phyloP scores from a whole-genome alignment of 2,329 filamentous ascomycete species.

The Endoconidiophora laricicola region DNA sequence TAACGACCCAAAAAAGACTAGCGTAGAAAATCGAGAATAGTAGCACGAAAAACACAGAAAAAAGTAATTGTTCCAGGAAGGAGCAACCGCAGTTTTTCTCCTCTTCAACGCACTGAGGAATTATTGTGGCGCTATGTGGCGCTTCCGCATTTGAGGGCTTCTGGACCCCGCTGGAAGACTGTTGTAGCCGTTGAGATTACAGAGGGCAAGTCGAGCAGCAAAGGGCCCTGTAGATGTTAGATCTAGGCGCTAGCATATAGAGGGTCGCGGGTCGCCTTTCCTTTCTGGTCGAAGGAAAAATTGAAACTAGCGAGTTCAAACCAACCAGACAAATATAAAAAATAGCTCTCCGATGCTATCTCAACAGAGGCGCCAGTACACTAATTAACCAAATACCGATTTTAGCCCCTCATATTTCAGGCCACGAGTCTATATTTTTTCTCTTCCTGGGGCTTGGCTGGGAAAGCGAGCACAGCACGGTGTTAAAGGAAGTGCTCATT shows the following conservation, averaged over 20 bases:
- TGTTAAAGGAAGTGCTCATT: not conserved
- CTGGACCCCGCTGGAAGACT: not conserved
- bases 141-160: not conserved
- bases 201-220: not conserved
- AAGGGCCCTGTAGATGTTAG: not conserved
- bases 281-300: conserved; percentile 7
- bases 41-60: not conserved
- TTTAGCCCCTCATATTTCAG: conserved; percentile 9
- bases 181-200: not conserved
- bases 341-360: not conserved
- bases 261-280: conserved; percentile 8
- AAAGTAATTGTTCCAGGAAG: no score
- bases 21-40: conserved; percentile 1
- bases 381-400: not conserved
- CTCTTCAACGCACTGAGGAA: no score
- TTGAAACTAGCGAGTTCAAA: no score
- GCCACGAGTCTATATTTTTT: not conserved
- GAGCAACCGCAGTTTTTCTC: no score
- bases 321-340: no score
- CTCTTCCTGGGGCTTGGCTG: not conserved
- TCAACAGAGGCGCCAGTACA: not conserved
- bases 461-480: not conserved
- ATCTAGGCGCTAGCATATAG: not conserved
- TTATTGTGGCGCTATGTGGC: not conserved
- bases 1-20: not conserved